Evolutionary conservation across 345 rosid genomes (phyloP).

Genomic region (Anacardium occidentale): DNA sequence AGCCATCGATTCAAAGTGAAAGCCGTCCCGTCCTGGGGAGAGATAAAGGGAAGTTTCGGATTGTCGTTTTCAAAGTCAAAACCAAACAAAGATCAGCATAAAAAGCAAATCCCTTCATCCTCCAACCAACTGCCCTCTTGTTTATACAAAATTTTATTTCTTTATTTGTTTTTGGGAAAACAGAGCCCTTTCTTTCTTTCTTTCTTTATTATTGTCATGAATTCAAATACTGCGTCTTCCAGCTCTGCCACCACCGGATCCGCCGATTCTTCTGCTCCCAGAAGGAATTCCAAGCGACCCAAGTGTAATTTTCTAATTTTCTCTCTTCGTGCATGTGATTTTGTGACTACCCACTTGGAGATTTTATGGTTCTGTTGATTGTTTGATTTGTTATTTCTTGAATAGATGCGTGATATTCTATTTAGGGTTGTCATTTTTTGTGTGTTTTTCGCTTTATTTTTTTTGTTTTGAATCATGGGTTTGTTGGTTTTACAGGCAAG

Average conservation of each 20-base stretch:
- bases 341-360: neutral
- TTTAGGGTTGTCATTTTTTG: neutral
- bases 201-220: constrained; percentile 31
- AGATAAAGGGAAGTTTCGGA: neutral
- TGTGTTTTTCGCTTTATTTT: constrained; percentile 2
- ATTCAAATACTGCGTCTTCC: constrained; percentile 60
- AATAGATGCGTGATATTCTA: neutral
- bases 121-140: neutral
- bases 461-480: neutral
- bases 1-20: neutral
- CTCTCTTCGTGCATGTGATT: neutral
- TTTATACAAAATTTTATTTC: neutral
- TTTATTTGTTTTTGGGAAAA: neutral
- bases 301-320: constrained; percentile 54
- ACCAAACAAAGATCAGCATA: constrained; percentile 6
- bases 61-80: constrained; percentile 14
- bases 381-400: neutral
- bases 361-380: neutral
- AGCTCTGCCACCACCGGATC: constrained; percentile 67
- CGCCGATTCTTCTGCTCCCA: constrained; percentile 65
- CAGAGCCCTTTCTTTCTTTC: neutral
- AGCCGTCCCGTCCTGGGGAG: neutral
- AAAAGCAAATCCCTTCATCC: neutral
- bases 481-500: neutral
- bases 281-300: constrained; percentile 88